Base-by-base conservation (phyloP, 2,329 filamentous ascomycete genomes). In the Chrysosporium queenslandicum region DNA sequence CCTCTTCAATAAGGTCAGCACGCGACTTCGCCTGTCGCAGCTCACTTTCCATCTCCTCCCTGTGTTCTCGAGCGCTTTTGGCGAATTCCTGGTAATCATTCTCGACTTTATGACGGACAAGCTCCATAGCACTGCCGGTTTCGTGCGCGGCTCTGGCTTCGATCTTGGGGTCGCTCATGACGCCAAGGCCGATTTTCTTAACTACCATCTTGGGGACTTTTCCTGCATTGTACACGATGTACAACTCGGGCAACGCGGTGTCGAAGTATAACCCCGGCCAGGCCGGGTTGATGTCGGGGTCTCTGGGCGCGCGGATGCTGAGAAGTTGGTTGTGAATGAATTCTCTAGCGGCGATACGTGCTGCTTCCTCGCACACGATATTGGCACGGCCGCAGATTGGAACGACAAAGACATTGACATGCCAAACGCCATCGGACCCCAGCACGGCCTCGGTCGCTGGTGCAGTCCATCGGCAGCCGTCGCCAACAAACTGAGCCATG, bases 381-480 rank as follows among this genome's bases (percentile, higher is more conserved):
- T 48, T 53, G 9, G 50, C 40, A 3, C 37, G 51, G n/a, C 50
- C 29, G 40, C 60, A 62, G 25, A 62, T 54, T 1, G 60, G 60
- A 6, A 60, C 58, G 7, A 57, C 55, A n/a, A 59, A 58, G 18
- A 60, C 56, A 40, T 54, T 58, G 21, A 61, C 56, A 23, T 62
- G 58, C 16, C 52, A 56, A 3, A 54, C 40, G 11, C 52, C 53
- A 25, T 60, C 49, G 1, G 34, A 36, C 2, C 59, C 58, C 30
- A 59, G 27, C 3, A 54, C 55, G 2, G 54, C 53, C 14, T 47
- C 54, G 16, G 54, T 51, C 12, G 57, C 54, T 4, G 58, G 58
- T 20, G 55, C 58, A 5, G 48, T 56, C 59, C 58, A 62, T 8
- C 40, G 40, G 23, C 47, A 50, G 6, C 47, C 36, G 20, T 58